Percentiles rank a stretch among this genome's conserved stretches.
Conservation (phyloP, 2,329 filamentous ascomycete species). For the Colletotrichum phormii region DNA sequence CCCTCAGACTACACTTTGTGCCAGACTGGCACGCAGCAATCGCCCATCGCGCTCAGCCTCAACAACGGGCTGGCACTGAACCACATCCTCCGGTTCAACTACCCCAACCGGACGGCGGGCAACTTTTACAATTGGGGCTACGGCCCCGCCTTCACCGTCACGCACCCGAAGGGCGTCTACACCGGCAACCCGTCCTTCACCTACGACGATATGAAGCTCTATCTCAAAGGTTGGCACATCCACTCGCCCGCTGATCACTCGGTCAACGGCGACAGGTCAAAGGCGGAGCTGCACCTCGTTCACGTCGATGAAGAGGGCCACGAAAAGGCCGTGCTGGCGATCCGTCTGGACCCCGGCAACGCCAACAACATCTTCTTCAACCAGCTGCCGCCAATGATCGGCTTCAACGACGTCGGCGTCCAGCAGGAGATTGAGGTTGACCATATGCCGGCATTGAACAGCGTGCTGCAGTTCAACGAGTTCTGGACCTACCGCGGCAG, state of each 20-base stretch:
- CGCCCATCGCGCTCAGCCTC: slow-evolving; percentile 57
- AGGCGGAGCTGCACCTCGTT: slow-evolving; percentile 62
- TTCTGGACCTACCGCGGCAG: slow-evolving; percentile 62
- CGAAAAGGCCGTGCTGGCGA: slow-evolving; percentile 57
- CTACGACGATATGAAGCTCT: slow-evolving; percentile 59
- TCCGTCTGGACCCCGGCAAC: slow-evolving; percentile 57
- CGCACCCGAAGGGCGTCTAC: slow-evolving; percentile 48
- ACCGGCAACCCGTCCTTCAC: slow-evolving; percentile 53
- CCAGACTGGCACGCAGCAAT: slow-evolving; percentile 62
- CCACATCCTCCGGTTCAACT: slow-evolving; percentile 56
- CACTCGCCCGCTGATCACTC: slow-evolving; percentile 63
- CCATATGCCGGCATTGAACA: slow-evolving; percentile 46
- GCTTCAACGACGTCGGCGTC: slow-evolving; percentile 48
- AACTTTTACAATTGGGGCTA: slow-evolving; percentile 62
- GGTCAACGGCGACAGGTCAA: slow-evolving; percentile 53
- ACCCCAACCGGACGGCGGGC: slow-evolving; percentile 48
- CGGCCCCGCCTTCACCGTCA: slow-evolving; percentile 55
- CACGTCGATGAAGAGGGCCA: slow-evolving; percentile 55
- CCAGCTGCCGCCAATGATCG: slow-evolving; percentile 54
- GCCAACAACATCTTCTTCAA: slow-evolving; percentile 51
- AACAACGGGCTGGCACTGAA: slow-evolving; percentile 51
- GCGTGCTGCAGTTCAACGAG: slow-evolving; percentile 52
- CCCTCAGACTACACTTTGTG: slow-evolving; percentile 46
- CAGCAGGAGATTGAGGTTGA: slow-evolving; percentile 42
- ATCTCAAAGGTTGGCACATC: slow-evolving; percentile 62